Evolutionary conservation across 768 basidiomycete species (phyloP).

Genomic region (Boletus sp.): DNA sequence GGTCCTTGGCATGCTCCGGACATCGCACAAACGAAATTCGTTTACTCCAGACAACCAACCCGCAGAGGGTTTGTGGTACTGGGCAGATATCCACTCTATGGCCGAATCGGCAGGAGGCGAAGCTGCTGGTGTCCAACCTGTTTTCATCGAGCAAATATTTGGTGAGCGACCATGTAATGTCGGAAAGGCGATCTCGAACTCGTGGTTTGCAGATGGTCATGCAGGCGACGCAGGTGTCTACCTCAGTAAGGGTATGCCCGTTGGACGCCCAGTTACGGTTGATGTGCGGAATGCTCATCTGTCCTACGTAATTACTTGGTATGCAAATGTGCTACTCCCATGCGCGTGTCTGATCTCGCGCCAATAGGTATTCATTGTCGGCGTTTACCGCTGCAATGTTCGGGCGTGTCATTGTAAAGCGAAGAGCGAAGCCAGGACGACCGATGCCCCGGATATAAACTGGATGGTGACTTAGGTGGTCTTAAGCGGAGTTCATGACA

Average conservation of each 20-base stretch:
- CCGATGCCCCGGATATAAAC: slow-evolving; percentile 52
- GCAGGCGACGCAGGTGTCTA: slow-evolving; percentile 65
- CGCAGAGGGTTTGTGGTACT: slow-evolving; percentile 83
- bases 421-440: slow-evolving; percentile 46
- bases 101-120: slow-evolving; percentile 74
- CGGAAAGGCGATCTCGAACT: not conserved
- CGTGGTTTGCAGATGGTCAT: slow-evolving; percentile 66
- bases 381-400: slow-evolving; percentile 86
- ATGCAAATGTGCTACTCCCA: slow-evolving; percentile 18
- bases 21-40: slow-evolving; percentile 63
- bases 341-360: slow-evolving; percentile 11
- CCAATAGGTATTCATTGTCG: slow-evolving; percentile 81
- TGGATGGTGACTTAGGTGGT: not conserved
- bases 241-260: slow-evolving; percentile 71
- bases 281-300: slow-evolving; percentile 93
- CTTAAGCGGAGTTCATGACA: not conserved
- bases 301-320: slow-evolving; percentile 97
- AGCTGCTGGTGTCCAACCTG: slow-evolving; percentile 72
- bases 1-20: slow-evolving; percentile 84
- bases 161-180: slow-evolving; percentile 46
- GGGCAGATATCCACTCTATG: slow-evolving; percentile 84
- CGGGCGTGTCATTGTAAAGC: slow-evolving; percentile 58
- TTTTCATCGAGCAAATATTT: slow-evolving; percentile 89
- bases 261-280: slow-evolving; percentile 79
- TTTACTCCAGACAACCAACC: slow-evolving; percentile 92